phyloP scores from a whole-genome alignment of 371 early-diverging fungal species.

The Sporodiniella umbellata region DNA sequence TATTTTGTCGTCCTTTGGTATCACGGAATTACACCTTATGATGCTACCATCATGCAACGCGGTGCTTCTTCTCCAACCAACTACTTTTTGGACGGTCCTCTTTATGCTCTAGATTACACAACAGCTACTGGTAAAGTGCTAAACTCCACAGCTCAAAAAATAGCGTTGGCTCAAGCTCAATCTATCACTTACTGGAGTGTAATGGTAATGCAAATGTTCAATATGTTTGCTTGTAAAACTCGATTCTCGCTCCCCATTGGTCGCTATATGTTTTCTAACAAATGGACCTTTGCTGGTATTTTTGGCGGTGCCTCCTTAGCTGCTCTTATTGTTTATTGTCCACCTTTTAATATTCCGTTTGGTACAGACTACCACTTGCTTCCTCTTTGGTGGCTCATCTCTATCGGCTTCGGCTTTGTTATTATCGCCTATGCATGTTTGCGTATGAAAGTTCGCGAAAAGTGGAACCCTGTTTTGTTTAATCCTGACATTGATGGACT shows the following conservation, averaged over 20 bases:
- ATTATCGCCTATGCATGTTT: conserved; percentile 72
- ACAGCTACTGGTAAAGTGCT: conserved; percentile 35
- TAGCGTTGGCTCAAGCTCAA: conserved; percentile 66
- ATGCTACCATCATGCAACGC: conserved; percentile 52
- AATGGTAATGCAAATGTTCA: conserved; percentile 87
- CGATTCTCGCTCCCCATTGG: conserved; percentile 61
- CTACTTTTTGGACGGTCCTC: conserved; percentile 46
- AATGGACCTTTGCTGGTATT: conserved; percentile 63
- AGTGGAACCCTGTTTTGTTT: conserved; percentile 54
- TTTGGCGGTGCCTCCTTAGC: conserved; percentile 61
- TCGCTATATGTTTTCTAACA: conserved; percentile 78
- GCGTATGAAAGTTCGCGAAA: conserved; percentile 60
- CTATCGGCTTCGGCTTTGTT: conserved; percentile 73
- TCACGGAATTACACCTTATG: conserved; percentile 51
- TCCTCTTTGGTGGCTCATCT: conserved; percentile 77
- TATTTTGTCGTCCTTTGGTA: conserved; percentile 74
- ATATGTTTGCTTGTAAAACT: conserved; percentile 90
- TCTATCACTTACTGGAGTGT: conserved; percentile 77
- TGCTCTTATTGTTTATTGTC: conserved; percentile 75
- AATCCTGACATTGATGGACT: conserved; percentile 79
- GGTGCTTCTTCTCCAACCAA: conserved; percentile 29
- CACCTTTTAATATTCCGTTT: conserved; percentile 75
- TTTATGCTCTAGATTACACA: conserved; percentile 41
- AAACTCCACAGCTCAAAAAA: conserved; percentile 47
- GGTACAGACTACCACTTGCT: conserved; percentile 55